Evolutionary conservation across 2,329 filamentous ascomycete species (phyloP), one percentile per base, ranked within the genome.

Genomic region (Aspergillus tamarii): DNA sequence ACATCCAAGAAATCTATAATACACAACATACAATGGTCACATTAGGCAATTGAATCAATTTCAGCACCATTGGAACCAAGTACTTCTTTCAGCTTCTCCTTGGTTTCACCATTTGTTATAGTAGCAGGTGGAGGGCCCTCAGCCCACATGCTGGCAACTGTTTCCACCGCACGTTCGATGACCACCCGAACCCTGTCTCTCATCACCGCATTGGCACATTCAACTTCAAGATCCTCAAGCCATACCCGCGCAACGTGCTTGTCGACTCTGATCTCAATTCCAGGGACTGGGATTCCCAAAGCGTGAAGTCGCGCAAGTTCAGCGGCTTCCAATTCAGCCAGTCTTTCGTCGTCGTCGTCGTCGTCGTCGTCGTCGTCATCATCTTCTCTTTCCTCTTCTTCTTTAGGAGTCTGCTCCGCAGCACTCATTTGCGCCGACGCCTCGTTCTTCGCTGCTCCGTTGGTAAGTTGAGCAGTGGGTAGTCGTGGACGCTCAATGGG

Each of bases 181-280:
- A 99, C 93, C 1, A 92, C 93, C 70, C 91, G 87, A 6, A 99
- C 92, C 63, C 95, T 85, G 77, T 96, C 94, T 54, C 89, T 89
- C 73, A 97, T 87, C 21, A 92, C 88, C 67, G 88, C 87, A 67
- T 93, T 93, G 60, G 82, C 82, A 76, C 93, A 96, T 78, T 98
- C 95, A 5, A 99, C 91, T 70, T 96, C 93, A 52, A 98, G 79
- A 69, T 91, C 88, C 83, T 98, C 95, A 45, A 99, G 82, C 94
- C 94, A 98, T 8, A 99, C 90, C 66, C 88, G 91, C 8, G 94
- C 95, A 59, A 90, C 84, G 80, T 93, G 90, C 80, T 92, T 95
- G 72, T 98, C 94, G 4, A 97, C 90, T 72, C 87, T 89, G 78
- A 99, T 93, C 66, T 90, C 87, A 19, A 99, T 84, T 0, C 94